Evolutionary conservation across 1,139 yeast species (phyloP), one percentile per base, ranked within the genome.

Genomic region (Zygoascus hellenicus): DNA sequence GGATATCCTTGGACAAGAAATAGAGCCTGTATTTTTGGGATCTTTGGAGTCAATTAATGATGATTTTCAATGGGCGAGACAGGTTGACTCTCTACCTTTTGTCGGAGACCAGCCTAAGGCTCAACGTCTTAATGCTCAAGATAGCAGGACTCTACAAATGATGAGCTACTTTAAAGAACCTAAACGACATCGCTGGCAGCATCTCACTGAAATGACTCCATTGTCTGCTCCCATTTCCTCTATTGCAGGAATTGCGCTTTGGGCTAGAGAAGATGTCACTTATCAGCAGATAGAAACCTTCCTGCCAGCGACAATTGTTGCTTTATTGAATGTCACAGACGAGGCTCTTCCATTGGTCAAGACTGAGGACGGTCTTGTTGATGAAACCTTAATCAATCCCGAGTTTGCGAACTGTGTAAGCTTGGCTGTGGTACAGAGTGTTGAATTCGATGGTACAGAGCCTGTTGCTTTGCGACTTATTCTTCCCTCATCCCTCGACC

Each of bases 391-490:
- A 38, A 52, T 13, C 36, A 38, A 14, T 38, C 48, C 32, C 33
- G 51, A 43, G 30, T 35, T 35, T 19, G 14, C 31, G 7, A 19
- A 16, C n/a, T 61, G 61, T 33, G 30, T 64, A 2, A 70, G 70
- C 1, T 55, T 62, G 34, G 69, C 59, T 1, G 54, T 66, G 9
- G 58, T 67, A 1, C 69, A 65, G 48, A 82, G 92, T 2, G 67
- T 87, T n/a, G 76, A 83, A 57, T 49, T 35, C 22, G 32, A 13
- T 16, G 41, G 37, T 13, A 15, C 31, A 9, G 54, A 0, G 51
- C 53, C 0, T 59, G 66, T 9, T 58, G 66, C 31, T 58, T 85
- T 45, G 11, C 80, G 84, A 51, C 48, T 88, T 1, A 81, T 85
- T 55, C 66, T 84, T 0, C 88, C 94, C 0, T 48, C 63, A 1